These are phyloP conservation scores for Cordyceps pruinosa DNA, from an alignment of 2,329 filamentous ascomycete species.

Conservation along the genomic window DNA sequence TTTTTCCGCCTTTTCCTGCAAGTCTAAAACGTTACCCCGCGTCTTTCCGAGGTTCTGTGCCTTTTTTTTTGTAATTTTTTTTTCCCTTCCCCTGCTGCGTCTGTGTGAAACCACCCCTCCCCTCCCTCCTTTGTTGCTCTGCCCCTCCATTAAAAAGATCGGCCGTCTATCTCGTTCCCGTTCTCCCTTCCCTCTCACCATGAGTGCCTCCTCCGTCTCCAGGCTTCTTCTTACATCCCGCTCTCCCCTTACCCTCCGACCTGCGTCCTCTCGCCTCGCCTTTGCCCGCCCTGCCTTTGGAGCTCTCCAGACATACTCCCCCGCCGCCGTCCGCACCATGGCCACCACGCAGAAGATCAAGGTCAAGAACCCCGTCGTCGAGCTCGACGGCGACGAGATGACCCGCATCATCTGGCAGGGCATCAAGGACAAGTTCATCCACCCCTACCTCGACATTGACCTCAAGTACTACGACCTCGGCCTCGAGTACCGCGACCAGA, in stretches of 20 bases:
- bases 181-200: background rate
- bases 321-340: conserved; percentile 65
- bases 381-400: conserved; percentile 94
- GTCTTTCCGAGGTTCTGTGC: conserved; percentile 10
- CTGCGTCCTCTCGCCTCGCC: conserved; percentile 20
- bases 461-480: conserved; percentile 97
- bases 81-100: background rate
- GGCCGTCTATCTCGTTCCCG: background rate
- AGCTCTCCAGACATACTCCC: conserved; percentile 39
- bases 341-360: conserved; percentile 76
- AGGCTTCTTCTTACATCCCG: conserved; percentile 9
- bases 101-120: background rate
- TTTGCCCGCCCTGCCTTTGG: conserved; percentile 34
- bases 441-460: conserved; percentile 92
- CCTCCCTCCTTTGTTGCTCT: background rate
- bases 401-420: conserved; percentile 98
- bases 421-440: conserved; percentile 99
- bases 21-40: conserved; percentile 4
- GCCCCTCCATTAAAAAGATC: conserved; percentile 1
- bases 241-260: conserved; percentile 22
- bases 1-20: background rate
- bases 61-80: background rate
- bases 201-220: conserved; percentile 6
- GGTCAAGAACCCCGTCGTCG: conserved; percentile 98
- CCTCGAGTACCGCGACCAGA: conserved; percentile 90